A percentile compares a stretch with the other conserved stretches of the same genome.
Conservation (phyloP, 1,139 yeast genomes). For the Sugiyamaella castrensis region DNA sequence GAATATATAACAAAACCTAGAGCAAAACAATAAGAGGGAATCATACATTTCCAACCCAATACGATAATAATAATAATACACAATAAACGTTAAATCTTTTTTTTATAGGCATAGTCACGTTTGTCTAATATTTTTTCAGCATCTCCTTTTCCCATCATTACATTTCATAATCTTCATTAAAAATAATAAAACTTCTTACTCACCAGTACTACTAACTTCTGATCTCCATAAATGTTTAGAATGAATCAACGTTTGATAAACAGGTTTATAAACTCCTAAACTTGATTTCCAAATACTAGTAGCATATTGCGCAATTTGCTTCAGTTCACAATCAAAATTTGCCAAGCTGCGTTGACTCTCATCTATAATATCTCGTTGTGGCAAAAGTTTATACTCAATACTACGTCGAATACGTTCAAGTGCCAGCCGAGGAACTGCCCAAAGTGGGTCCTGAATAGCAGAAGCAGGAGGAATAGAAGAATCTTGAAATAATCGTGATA, state of each 20-base stretch:
- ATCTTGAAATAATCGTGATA: constrained; percentile 15
- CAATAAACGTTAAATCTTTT: too few relatives aligned
- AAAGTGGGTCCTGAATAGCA: background rate
- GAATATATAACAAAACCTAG: too few relatives aligned
- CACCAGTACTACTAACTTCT: too few relatives aligned
- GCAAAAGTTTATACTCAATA: constrained; percentile 19
- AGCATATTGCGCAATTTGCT: constrained; percentile 21
- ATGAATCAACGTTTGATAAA: constrained; percentile 23
- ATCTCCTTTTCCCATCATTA: too few relatives aligned
- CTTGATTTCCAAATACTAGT: constrained; percentile 25
- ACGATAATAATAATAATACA: too few relatives aligned
- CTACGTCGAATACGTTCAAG: constrained; percentile 23
- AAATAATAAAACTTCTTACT: too few relatives aligned
- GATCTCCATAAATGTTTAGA: constrained; percentile 20
- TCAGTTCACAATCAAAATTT: constrained; percentile 22
- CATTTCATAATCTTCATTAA: too few relatives aligned
- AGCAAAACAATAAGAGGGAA: too few relatives aligned
- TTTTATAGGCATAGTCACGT: too few relatives aligned
- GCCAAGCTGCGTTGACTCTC: constrained; percentile 12
- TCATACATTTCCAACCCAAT: too few relatives aligned
- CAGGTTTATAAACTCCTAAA: constrained; percentile 25
- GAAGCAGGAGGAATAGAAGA: constrained; percentile 12
- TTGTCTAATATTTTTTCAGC: too few relatives aligned
- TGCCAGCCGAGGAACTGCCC: constrained; percentile 25
- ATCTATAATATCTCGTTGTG: constrained; percentile 7